Percentiles rank a stretch among this genome's conserved stretches.
phyloP scores from a whole-genome alignment of 2,329 filamentous ascomycete species.

The Aspergillus flavus region DNA sequence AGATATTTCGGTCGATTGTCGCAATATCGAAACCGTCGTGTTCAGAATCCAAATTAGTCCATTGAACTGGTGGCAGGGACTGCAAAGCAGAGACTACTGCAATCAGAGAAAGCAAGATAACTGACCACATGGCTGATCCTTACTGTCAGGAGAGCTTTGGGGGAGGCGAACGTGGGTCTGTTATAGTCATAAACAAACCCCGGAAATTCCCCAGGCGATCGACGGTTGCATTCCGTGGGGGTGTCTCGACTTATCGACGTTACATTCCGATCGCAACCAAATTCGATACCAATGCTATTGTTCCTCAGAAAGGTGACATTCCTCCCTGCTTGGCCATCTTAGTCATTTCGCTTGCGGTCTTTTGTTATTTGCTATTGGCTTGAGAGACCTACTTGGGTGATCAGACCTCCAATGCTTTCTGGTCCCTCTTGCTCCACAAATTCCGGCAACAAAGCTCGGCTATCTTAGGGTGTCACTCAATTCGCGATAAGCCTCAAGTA shows the following conservation, averaged over 20 bases:
- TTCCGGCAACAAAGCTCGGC: background rate
- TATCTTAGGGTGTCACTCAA: background rate
- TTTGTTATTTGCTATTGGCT: background rate
- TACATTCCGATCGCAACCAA: constrained; percentile 6
- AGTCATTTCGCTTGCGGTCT: background rate
- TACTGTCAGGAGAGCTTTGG: background rate
- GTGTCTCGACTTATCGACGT: background rate
- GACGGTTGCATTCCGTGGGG: constrained; percentile 12
- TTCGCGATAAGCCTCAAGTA: rapidly evolving
- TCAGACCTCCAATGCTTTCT: background rate
- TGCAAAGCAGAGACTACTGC: constrained; percentile 4
- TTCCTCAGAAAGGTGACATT: background rate
- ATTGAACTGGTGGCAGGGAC: constrained; percentile 5
- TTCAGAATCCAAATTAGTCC: background rate
- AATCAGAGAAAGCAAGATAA: background rate
- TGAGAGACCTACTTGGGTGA: background rate
- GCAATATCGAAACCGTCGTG: background rate
- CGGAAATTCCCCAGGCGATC: background rate
- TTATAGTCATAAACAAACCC: background rate
- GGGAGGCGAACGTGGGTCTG: background rate
- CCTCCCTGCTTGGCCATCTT: background rate
- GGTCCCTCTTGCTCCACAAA: background rate
- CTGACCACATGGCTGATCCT: constrained; percentile 1
- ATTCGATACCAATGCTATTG: background rate
- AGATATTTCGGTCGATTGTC: constrained; percentile 27